Base-by-base conservation (phyloP, 176 grass and related monocot genomes). In the Musa acuminata region DNA sequence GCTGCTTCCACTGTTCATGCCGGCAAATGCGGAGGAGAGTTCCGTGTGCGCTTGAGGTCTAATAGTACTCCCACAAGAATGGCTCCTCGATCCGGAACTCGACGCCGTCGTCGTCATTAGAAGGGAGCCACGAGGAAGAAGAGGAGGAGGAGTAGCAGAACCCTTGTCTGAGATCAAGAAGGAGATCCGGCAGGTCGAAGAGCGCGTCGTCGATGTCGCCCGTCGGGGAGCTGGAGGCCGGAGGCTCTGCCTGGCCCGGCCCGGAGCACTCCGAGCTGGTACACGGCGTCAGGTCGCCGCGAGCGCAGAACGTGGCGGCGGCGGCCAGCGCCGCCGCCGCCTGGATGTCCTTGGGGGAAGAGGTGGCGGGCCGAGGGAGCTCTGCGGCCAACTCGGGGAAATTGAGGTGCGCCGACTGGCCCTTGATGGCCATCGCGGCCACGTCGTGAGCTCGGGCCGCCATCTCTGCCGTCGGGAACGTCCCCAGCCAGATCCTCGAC, bases 401-500 rank as follows among this genome's bases (percentile, higher is more conserved):
- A 78, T 96, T 96, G 69, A 96, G 87, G 84, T 89, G 75, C 17
- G 87, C 87, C 43, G 83, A 82, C 48, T 73, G 49, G 64, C 92
- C 92, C 84, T 96, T 96, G 85, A 96, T 92, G 64, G 89, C 83
- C 17, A 90, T 79, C 74, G 81, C 92, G 69, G 92, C 92, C 7
- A 90, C 92, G 77, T 96, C 92, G 74, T 96, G 92, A 16, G 92
- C 92, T 58, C 92, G 89, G 60, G 89, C 92, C 0, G 92, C 92
- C 92, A 92, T 96, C 80, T 92, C 92, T 49, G 92, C 76, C 49
- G 85, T 82, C 9, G 87, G 80, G 85, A 87, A 96, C 0, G 92
- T 96, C 43, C 92, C 92, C 3, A 96, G 92, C 92, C 92, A 96
- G 78, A 96, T 96, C 62, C 92, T 82, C 11, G 92, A 96, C 82